Evolutionary conservation across 176 grass and related monocot species (phyloP).

Genomic region (Carex myosuroides): DNA sequence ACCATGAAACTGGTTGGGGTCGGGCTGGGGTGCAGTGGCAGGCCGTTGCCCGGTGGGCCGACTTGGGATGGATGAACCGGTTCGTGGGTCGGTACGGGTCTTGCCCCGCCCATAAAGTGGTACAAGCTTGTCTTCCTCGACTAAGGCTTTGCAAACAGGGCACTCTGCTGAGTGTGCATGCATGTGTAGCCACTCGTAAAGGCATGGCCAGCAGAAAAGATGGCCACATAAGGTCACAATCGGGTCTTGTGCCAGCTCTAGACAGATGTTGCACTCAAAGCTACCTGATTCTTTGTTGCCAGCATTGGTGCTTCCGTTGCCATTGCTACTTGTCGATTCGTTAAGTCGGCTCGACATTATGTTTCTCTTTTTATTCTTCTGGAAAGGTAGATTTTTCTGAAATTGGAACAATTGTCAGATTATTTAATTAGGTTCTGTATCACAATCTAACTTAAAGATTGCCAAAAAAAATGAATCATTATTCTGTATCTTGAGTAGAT

Average conservation of each 20-base stretch:
- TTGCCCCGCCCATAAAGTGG: constrained; percentile 64
- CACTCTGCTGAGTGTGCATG: constrained; percentile 67
- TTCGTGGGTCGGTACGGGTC: constrained; percentile 28
- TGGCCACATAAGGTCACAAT: constrained; percentile 75
- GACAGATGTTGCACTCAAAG: constrained; percentile 89
- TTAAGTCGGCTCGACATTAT: constrained; percentile 35
- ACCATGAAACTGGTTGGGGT: constrained; percentile 36
- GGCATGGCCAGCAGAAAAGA: constrained; percentile 80
- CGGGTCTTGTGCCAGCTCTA: constrained; percentile 73
- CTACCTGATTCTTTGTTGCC: constrained; percentile 39
- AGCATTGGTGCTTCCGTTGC: constrained; percentile 8
- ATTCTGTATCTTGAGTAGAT: background rate
- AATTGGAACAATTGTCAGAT: background rate
- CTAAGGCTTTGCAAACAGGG: constrained; percentile 74
- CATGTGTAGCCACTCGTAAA: constrained; percentile 73
- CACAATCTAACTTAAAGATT: background rate
- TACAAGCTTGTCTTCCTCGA: constrained; percentile 64
- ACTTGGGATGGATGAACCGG: constrained; percentile 36
- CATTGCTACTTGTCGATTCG: constrained; percentile 32
- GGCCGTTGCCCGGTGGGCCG: constrained; percentile 54
- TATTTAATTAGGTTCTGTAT: background rate
- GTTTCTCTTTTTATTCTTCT: background rate
- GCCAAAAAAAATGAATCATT: background rate
- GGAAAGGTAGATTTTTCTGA: background rate
- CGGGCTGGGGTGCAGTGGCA: constrained; percentile 41